phyloP scores from a whole-genome alignment of 768 basidiomycete genomes.

The Naganishia vaughanmartiniae region DNA sequence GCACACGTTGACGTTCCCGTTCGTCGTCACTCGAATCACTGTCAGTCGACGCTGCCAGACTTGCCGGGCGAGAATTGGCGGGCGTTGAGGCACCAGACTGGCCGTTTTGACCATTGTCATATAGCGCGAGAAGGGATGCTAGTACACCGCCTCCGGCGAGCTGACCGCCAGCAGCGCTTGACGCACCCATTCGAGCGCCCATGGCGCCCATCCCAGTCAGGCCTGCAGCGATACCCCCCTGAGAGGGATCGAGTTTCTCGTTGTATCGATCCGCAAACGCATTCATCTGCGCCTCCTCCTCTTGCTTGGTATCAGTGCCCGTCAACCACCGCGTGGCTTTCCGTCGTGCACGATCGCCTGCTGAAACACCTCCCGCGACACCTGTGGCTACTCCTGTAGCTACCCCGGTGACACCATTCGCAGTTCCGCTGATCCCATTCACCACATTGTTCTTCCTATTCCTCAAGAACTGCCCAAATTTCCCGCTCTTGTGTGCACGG shows the following conservation, averaged over 20 bases:
- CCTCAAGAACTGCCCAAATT: constrained; percentile 46
- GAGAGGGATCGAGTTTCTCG: constrained; percentile 12
- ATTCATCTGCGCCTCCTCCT: constrained; percentile 32
- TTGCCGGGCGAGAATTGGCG: constrained; percentile 46
- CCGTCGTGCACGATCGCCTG: background rate
- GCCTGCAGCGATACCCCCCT: background rate
- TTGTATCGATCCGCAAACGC: constrained; percentile 38
- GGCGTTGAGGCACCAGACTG: constrained; percentile 46
- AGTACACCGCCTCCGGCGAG: constrained; percentile 60
- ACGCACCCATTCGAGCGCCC: constrained; percentile 29
- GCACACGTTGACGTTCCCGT: constrained; percentile 38
- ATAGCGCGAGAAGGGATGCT: constrained; percentile 65
- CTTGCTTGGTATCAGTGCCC: background rate
- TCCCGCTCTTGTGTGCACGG: constrained; percentile 48
- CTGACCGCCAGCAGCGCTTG: constrained; percentile 10
- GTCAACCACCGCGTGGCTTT: constrained; percentile 3
- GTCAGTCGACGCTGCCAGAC: constrained; percentile 39
- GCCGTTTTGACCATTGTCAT: constrained; percentile 51
- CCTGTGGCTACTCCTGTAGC: constrained; percentile 21
- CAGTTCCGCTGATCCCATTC: constrained; percentile 22
- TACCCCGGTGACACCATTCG: constrained; percentile 31
- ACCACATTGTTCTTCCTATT: constrained; percentile 35
- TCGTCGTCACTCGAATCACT: constrained; percentile 36
- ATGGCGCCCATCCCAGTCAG: constrained; percentile 25
- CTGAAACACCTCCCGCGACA: constrained; percentile 18